Conservation (phyloP, 306 rosid species). For the Quillaja saponaria region DNA sequence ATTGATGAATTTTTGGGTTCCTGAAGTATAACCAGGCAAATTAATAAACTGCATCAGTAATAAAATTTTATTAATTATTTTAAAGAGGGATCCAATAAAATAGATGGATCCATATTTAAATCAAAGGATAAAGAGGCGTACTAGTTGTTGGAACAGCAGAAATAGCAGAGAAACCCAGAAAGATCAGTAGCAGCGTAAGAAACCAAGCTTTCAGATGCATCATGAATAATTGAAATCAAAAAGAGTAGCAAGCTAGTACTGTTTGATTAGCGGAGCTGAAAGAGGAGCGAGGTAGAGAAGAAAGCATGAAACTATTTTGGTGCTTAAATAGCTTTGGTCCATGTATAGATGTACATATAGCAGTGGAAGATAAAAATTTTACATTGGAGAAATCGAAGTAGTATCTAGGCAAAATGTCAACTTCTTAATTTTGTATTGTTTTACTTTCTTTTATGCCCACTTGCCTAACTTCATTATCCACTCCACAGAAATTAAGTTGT, state of each 20-base stretch:
- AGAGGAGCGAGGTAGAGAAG: neutral
- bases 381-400: slow-evolving; percentile 4
- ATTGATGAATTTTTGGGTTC: slow-evolving; percentile 30
- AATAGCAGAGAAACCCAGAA: slow-evolving; percentile 28
- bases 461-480: slow-evolving; percentile 29
- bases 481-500: too few species aligned
- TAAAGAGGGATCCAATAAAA: neutral
- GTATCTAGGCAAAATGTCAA: slow-evolving; percentile 34
- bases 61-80: too few species aligned
- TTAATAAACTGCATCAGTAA: slow-evolving; percentile 1
- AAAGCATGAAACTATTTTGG: neutral
- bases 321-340: slow-evolving; percentile 41
- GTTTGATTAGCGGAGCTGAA: slow-evolving; percentile 9
- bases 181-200: slow-evolving; percentile 14
- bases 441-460: slow-evolving; percentile 21
- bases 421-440: slow-evolving; percentile 17
- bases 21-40: slow-evolving; percentile 15
- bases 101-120: neutral
- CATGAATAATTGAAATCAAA: slow-evolving; percentile 10
- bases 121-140: slow-evolving; percentile 8
- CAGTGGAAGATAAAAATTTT: slow-evolving; percentile 22
- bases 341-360: too few species aligned
- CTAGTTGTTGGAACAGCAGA: slow-evolving; percentile 39
- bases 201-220: slow-evolving; percentile 28
- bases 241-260: neutral